phyloP scores from a whole-genome alignment of 2,329 filamentous ascomycete genomes.

The Cytospora piceicola region DNA sequence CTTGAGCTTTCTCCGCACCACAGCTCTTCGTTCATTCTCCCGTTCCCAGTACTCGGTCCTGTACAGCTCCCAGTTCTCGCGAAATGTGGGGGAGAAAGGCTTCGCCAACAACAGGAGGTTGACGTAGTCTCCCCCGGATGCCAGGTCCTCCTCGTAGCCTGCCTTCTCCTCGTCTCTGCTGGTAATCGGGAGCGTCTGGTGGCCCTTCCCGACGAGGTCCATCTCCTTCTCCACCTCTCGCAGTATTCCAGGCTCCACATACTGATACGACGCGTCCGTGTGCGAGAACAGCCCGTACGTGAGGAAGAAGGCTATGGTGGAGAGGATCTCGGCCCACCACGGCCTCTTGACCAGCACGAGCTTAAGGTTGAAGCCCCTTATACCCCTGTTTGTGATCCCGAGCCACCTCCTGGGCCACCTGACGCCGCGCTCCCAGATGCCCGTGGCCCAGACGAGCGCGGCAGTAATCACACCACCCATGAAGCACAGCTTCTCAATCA shows the following conservation, averaged over 20 bases:
- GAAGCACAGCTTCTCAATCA: conserved; percentile 86
- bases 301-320: conserved; percentile 75
- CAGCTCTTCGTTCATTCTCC: conserved; percentile 85
- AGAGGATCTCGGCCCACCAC: conserved; percentile 78
- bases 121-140: conserved; percentile 87
- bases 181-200: conserved; percentile 46
- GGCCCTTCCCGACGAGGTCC: conserved; percentile 48
- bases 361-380: conserved; percentile 94
- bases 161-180: conserved; percentile 61
- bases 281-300: conserved; percentile 75
- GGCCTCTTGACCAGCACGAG: conserved; percentile 84
- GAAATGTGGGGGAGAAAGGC: conserved; percentile 90
- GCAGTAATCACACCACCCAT: conserved; percentile 88
- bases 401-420: conserved; percentile 94
- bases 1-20: conserved; percentile 71
- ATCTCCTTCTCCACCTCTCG: conserved; percentile 64
- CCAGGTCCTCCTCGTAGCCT: conserved; percentile 86
- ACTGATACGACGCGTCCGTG: conserved; percentile 72
- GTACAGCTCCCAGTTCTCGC: conserved; percentile 97
- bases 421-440: conserved; percentile 94
- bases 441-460: conserved; percentile 88
- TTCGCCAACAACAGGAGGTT: conserved; percentile 90
- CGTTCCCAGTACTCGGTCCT: conserved; percentile 94
- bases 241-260: conserved; percentile 68
- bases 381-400: conserved; percentile 82